Percentiles rank a stretch among this genome's conserved stretches.
Conservation (phyloP, 805 yeast species). For the Candida dajiaensis region DNA sequence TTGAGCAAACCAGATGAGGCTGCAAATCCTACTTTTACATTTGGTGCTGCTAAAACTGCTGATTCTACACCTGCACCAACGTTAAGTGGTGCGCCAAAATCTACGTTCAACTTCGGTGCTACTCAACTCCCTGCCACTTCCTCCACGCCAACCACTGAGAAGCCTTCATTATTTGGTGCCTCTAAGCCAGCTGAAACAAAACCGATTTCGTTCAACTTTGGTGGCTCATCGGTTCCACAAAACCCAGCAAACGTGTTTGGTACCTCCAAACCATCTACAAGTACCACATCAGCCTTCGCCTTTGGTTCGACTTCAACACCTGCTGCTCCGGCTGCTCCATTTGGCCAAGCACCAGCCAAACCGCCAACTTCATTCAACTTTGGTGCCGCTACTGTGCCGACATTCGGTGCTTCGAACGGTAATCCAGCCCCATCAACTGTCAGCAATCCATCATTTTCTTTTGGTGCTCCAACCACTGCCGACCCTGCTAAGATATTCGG, state of each 20-base stretch:
- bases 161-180: background rate
- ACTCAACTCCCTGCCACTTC: background rate
- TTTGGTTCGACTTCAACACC: constrained; percentile 19
- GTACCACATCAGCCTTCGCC: constrained; percentile 10
- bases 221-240: constrained; percentile 7
- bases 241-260: constrained; percentile 11
- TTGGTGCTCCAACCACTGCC: constrained; percentile 3
- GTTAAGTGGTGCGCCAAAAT: constrained; percentile 1
- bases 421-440: background rate
- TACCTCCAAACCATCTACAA: background rate
- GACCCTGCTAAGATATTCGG: constrained; percentile 11
- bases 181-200: constrained; percentile 1
- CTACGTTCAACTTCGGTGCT: constrained; percentile 2
- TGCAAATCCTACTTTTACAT: constrained; percentile 1
- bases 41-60: constrained; percentile 3
- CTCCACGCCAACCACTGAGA: background rate
- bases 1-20: background rate
- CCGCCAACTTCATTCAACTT: constrained; percentile 13
- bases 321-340: constrained; percentile 12
- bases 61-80: background rate
- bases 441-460: constrained; percentile 3
- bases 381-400: constrained; percentile 7
- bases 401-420: constrained; percentile 6
- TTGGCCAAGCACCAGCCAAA: constrained; percentile 13
- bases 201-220: constrained; percentile 13